Evolutionary conservation across 1,284 basidiomycete species (phyloP).

Genomic region (Ustilago bromivora): DNA sequence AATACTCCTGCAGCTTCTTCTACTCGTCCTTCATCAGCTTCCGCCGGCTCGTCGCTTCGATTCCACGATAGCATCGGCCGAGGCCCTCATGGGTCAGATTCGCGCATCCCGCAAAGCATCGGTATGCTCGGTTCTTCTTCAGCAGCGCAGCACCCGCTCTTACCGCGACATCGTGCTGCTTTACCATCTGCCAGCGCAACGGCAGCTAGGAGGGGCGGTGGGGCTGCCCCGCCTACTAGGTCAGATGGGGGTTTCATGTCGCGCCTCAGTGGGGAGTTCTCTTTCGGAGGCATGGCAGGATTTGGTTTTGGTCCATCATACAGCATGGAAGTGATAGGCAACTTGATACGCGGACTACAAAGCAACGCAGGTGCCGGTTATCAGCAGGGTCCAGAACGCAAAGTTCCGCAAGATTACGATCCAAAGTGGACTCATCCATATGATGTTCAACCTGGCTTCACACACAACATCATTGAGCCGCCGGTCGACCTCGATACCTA

Average conservation of each 20-base stretch:
- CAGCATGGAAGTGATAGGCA: constrained; percentile 34
- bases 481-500: constrained; percentile 63
- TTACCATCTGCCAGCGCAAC: constrained; percentile 24
- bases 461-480: constrained; percentile 60
- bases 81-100: constrained; percentile 31
- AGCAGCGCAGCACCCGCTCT: constrained; percentile 20
- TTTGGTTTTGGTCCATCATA: constrained; percentile 26
- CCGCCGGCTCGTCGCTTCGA: constrained; percentile 15
- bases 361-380: constrained; percentile 5
- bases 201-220: constrained; percentile 20
- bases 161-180: constrained; percentile 30
- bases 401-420: constrained; percentile 47
- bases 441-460: constrained; percentile 37
- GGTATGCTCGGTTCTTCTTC: constrained; percentile 23
- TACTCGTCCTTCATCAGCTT: background rate
- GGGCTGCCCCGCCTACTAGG: background rate
- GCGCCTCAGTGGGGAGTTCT: constrained; percentile 20
- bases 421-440: constrained; percentile 55
- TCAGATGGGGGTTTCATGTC: constrained; percentile 11
- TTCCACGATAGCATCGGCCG: constrained; percentile 43
- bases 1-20: constrained; percentile 2
- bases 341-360: constrained; percentile 20
- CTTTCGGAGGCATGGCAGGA: constrained; percentile 19
- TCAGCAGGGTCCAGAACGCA: constrained; percentile 26
- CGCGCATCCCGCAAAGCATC: constrained; percentile 27